Conservation (phyloP, 2,329 filamentous ascomycete genomes). For the Penicillium sp. region DNA sequence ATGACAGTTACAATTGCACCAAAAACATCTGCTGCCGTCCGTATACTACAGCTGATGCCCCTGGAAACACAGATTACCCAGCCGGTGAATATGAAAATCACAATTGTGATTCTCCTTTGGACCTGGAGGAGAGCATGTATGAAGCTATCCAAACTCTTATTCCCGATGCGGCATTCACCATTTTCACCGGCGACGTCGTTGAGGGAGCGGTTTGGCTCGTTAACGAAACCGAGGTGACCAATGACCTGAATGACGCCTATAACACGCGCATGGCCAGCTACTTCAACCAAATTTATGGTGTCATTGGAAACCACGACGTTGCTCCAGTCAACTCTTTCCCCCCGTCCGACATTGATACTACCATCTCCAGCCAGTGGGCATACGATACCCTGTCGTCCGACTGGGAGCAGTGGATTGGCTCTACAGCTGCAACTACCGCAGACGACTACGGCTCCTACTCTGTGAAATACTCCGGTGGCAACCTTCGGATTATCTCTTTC, state of each 20-base stretch:
- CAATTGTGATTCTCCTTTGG: constrained; percentile 53
- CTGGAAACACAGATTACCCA: constrained; percentile 44
- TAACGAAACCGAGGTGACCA: constrained; percentile 34
- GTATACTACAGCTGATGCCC: constrained; percentile 47
- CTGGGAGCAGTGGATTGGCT: constrained; percentile 54
- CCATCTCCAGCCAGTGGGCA: constrained; percentile 51
- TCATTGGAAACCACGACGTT: constrained; percentile 58
- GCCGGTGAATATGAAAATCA: constrained; percentile 55
- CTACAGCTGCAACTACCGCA: constrained; percentile 33
- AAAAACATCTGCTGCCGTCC: constrained; percentile 59
- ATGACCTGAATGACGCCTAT: constrained; percentile 48
- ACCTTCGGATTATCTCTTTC: constrained; percentile 55
- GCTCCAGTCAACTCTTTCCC: constrained; percentile 53
- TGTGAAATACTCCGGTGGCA: constrained; percentile 45
- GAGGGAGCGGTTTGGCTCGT: constrained; percentile 49
- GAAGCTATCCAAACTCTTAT: constrained; percentile 44
- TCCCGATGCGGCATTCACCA: constrained; percentile 47
- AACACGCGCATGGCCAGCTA: constrained; percentile 43
- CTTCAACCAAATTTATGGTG: constrained; percentile 50
- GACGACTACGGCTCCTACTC: constrained; percentile 53
- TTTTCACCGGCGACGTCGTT: constrained; percentile 61
- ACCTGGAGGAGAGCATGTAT: constrained; percentile 56
- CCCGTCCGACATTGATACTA: constrained; percentile 40
- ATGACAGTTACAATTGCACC: constrained; percentile 46
- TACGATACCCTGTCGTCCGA: constrained; percentile 50